Percentiles rank a stretch among this genome's conserved stretches.
phyloP scores from a whole-genome alignment of 2,329 filamentous ascomycete species.

The Harringtonia lauricola region DNA sequence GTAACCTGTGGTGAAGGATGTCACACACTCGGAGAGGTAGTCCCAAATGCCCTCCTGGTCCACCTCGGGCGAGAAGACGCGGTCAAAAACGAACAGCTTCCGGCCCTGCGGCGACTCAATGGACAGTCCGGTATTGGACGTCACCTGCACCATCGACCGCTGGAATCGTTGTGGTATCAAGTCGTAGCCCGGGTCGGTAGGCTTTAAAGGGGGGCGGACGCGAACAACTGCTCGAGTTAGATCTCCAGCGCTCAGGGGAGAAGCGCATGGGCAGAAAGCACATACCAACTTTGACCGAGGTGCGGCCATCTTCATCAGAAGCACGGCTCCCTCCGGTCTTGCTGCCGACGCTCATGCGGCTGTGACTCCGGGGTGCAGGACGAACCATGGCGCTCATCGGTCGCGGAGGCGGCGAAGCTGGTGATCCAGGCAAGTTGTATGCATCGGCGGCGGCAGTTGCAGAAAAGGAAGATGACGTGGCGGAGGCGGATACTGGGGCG shows the following conservation, averaged over 20 bases:
- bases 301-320: constrained; percentile 83
- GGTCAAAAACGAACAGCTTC: constrained; percentile 94
- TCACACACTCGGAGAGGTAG: constrained; percentile 82
- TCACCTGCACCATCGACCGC: constrained; percentile 82
- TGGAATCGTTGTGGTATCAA: constrained; percentile 94
- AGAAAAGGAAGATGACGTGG: constrained; percentile 1
- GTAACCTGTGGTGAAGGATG: constrained; percentile 87
- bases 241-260: background rate
- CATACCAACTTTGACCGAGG: constrained; percentile 93
- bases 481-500: background rate
- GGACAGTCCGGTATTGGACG: constrained; percentile 70
- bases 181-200: constrained; percentile 83
- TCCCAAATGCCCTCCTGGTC: constrained; percentile 89
- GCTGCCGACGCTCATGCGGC: constrained; percentile 75
- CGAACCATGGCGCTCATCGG: constrained; percentile 75
- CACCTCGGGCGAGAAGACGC: constrained; percentile 77
- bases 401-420: constrained; percentile 45
- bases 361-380: constrained; percentile 61
- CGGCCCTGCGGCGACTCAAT: constrained; percentile 88
- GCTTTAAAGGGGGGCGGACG: constrained; percentile 74
- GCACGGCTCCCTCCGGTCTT: constrained; percentile 68
- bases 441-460: background rate
- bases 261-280: too few species aligned
- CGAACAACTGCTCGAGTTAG: constrained; percentile 58
- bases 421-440: constrained; percentile 17